phyloP scores from a whole-genome alignment of 805 yeast species.

The Martiniozyma abietophila region DNA sequence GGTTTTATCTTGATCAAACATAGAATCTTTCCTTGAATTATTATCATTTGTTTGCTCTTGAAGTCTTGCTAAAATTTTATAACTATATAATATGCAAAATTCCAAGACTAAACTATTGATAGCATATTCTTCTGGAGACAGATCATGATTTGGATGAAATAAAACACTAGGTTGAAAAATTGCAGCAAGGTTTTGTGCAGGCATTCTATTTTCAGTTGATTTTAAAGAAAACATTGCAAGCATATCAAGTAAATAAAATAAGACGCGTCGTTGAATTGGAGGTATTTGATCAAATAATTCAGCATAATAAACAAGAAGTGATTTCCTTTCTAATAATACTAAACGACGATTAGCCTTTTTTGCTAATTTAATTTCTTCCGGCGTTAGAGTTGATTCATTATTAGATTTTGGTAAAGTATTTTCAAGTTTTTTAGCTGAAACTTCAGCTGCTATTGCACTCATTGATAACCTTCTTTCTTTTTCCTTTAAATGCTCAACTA shows the following conservation, averaged over 20 bases:
- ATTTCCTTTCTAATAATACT: conserved; percentile 48
- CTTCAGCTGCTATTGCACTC: too few relatives aligned
- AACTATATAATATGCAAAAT: conserved; percentile 79
- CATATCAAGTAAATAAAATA: conserved; percentile 80
- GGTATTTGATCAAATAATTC: conserved; percentile 61
- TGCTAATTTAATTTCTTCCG: too few relatives aligned
- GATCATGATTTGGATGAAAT: conserved; percentile 86
- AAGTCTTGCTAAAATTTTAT: conserved; percentile 56
- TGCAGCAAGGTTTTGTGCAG: conserved; percentile 87
- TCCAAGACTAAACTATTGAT: conserved; percentile 80
- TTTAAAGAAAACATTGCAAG: conserved; percentile 77
- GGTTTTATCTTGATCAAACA: not conserved
- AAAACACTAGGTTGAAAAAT: conserved; percentile 95
- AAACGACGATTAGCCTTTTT: conserved; percentile 1
- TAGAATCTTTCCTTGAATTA: not conserved
- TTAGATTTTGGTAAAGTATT: too few relatives aligned
- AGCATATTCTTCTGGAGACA: conserved; percentile 87
- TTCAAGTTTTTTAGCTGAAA: too few relatives aligned
- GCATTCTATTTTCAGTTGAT: conserved; percentile 75
- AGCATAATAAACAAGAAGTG: conserved; percentile 66
- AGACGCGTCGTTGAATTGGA: conserved; percentile 65
- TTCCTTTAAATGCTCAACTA: conserved; percentile 55
- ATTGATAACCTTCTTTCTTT: conserved; percentile 34
- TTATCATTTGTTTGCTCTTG: conserved; percentile 14
- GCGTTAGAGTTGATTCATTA: too few relatives aligned